Percentiles rank a stretch among this genome's conserved stretches.
Evolutionary conservation across 2,329 filamentous ascomycete genomes (phyloP).

Genomic region (Bipolaris victoriae): DNA sequence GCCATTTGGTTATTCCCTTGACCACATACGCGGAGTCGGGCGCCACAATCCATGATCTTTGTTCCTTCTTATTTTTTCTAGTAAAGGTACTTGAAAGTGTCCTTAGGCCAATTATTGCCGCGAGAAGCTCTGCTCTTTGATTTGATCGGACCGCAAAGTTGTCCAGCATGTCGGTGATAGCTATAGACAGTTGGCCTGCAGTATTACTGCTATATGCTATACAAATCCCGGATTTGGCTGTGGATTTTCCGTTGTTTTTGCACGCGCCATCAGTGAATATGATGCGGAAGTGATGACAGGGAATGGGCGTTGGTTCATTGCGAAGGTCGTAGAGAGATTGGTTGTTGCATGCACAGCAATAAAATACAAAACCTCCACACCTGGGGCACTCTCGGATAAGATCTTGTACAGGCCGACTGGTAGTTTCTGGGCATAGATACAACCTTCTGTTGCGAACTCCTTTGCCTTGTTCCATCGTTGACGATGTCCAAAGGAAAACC

Average conservation of each 20-base stretch:
- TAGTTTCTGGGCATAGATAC: too few species aligned
- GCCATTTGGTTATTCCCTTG: conserved; percentile 21
- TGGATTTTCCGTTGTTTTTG: neutral
- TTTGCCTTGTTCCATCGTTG: too few species aligned
- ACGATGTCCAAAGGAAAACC: too few species aligned
- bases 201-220: neutral
- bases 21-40: conserved; percentile 23
- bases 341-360: neutral
- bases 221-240: neutral
- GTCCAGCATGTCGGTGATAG: conserved; percentile 16
- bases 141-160: conserved; percentile 17
- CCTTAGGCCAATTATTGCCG: conserved; percentile 14
- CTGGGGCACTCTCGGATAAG: neutral
- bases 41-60: conserved; percentile 14
- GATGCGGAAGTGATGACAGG: neutral
- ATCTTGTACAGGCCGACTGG: neutral
- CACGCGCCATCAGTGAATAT: neutral
- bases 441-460: too few species aligned
- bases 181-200: neutral
- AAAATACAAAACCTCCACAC: neutral
- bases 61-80: neutral
- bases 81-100: conserved; percentile 1
- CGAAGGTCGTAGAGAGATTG: neutral
- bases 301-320: neutral
- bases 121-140: conserved; percentile 22